Percentiles rank a stretch among this genome's conserved stretches.
phyloP scores from a whole-genome alignment of 2,329 filamentous ascomycete species.

The Conoideocrella luteorostrata region DNA sequence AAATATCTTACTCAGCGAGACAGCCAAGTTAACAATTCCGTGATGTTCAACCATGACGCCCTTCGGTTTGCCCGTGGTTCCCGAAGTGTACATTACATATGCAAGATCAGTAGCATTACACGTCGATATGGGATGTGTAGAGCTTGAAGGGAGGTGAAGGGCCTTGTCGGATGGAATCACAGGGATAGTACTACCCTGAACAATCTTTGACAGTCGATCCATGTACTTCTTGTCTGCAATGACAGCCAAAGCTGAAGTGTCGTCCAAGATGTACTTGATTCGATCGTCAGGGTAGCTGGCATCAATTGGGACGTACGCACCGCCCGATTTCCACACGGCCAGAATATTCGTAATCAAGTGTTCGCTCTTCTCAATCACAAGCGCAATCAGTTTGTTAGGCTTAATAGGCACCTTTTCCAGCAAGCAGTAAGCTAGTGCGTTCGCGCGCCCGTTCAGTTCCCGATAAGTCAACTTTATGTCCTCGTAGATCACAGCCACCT shows the following conservation, averaged over 20 bases:
- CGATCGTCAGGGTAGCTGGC: too few relatives aligned
- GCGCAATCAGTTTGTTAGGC: not conserved
- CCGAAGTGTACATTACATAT: slow-evolving; percentile 13
- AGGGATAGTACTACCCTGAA: not conserved
- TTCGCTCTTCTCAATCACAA: not conserved
- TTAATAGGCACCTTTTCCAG: not conserved
- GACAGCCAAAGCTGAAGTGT: too few relatives aligned
- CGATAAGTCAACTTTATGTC: not conserved
- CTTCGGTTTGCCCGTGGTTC: slow-evolving; percentile 11
- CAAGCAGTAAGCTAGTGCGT: not conserved
- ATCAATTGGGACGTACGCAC: too few relatives aligned
- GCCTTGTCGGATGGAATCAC: not conserved
- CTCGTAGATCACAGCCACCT: not conserved
- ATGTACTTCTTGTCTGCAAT: too few relatives aligned
- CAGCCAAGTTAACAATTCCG: not conserved
- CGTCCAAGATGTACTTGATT: too few relatives aligned
- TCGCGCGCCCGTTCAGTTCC: not conserved
- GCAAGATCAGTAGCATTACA: slow-evolving; percentile 3
- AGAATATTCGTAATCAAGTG: not conserved
- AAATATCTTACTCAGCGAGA: slow-evolving; percentile 7
- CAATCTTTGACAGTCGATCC: too few relatives aligned
- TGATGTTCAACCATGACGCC: slow-evolving; percentile 11
- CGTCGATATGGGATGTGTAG: not conserved
- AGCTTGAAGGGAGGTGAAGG: not conserved
- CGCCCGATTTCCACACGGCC: too few relatives aligned